Base-by-base conservation (phyloP, 345 rosid genomes). In the Brassica cretica region DNA sequence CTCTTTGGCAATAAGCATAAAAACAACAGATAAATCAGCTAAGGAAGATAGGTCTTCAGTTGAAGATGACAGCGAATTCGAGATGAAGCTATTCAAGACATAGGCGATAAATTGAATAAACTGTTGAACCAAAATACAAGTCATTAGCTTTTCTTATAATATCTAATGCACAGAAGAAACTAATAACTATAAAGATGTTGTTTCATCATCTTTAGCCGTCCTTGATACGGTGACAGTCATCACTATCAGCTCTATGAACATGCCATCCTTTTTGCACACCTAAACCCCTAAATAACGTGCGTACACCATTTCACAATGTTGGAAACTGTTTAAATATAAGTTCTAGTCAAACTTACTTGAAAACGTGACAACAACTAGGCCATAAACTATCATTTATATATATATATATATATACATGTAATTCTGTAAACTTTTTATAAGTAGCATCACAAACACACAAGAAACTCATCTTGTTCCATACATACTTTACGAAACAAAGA, bases 331-430 rank as follows among this genome's bases (percentile, higher is more conserved):
- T 62, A n/a, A 64, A 55, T 5, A 55, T n/a, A 64, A 12, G 6
- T 41, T 70, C 5, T 41, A 30, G 30, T 71, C 76, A 65, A 8
- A 33, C 66, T 59, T 63, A 68, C 70, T 51, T 35, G 14, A 49
- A 51, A 53, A 79, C 82, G 78, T 79, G 82, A 55, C 53, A 30
- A 27, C 82, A 63, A 79, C 71, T 79, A 79, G 70, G 71, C 75
- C 61, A 2, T 62, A 37, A 53, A 27, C 30, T 68, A 79, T 35
- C 6, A 14, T 8, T 46, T 59, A 2, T 68, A 15, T 51, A 19
- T 19, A 21, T 21, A 14, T 59, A 2, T 68, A 15, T 51, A 19
- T 19, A 21, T 21, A 14, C 68, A 46, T 51, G 27, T 61, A 44
- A 59, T 27, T 46, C 4, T 10, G 21, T 61, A 15, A 0, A 21